Base-by-base conservation (phyloP, 2,329 filamentous ascomycete genomes). In the Colletotrichum orbiculare region DNA sequence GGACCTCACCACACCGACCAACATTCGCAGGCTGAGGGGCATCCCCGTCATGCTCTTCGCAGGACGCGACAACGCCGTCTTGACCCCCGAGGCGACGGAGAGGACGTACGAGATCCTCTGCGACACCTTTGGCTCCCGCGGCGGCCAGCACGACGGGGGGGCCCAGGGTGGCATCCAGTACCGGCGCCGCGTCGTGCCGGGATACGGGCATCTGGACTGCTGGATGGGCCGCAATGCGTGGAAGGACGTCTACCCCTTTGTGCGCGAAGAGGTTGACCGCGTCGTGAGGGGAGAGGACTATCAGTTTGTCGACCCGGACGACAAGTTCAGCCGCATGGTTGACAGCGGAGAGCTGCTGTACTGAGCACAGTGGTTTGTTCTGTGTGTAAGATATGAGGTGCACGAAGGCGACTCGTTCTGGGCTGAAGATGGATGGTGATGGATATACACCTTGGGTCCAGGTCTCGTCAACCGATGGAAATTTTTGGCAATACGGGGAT, bases 181-280 rank as follows among this genome's bases (percentile, higher is more conserved):
- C 73, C 76, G 79, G 41, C 77, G 87, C 10, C 73, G 78, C 38
- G 83, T 88, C 4, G 79, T 89, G 6, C 81, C 82, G 1, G 84
- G 84, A 12, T 89, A 89, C 71, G 86, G 86, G 3, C 86, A 89
- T 71, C 73, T 89, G 43, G 87, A 89, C 76, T 84, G 83, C 70
- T 89, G 85, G 85, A 89, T 89, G 84, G 86, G 87, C 4, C 79
- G 83, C 47, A 82, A 85, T 60, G 84, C 85, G 3, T 87, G 83
- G 79, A 82, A 78, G 71, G 87, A 89, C 70, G 84, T 89, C 35
- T 89, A 83, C 70, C 86, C 86, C 0, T 79, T 85, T 54, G 78
- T 89, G 8, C 72, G 82, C 37, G 80, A 84, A 70, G 83, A 87
- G 73, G 77, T 87, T 1, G 85, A 88, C 68, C 79, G 83, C 9